Evolutionary conservation across 148 eudicot genomes (phyloP).

Genomic region (Persicaria tinctoria): DNA sequence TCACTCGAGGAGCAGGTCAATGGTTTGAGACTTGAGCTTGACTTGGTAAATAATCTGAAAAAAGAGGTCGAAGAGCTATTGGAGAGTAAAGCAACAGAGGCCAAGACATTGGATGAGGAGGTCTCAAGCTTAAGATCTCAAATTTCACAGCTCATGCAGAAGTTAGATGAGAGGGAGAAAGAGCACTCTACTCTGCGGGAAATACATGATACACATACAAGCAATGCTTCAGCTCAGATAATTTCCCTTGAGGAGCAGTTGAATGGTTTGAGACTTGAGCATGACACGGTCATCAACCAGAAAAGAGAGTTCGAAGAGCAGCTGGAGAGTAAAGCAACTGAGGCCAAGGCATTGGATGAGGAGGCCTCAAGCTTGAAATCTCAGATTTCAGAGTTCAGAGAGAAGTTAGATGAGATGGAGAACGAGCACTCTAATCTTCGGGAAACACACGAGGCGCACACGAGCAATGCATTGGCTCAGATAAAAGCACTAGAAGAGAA

Average conservation of each 20-base stretch:
- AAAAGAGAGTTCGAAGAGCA: conserved; percentile 35
- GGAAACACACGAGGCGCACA: conserved; percentile 25
- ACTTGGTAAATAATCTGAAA: conserved; percentile 29
- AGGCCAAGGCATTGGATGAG: neutral
- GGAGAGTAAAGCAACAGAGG: conserved; percentile 22
- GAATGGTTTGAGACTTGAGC: conserved; percentile 29
- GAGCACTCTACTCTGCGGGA: too few species aligned
- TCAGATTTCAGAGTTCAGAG: conserved; percentile 14
- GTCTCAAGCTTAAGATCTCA: conserved; percentile 6
- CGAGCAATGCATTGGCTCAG: neutral
- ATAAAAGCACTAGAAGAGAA: conserved; percentile 12
- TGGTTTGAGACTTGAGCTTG: conserved; percentile 37
- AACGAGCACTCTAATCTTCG: conserved; percentile 30
- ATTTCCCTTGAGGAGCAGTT: conserved; percentile 15
- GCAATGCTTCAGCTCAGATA: conserved; percentile 24
- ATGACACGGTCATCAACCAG: conserved; percentile 28
- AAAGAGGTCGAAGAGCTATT: conserved; percentile 32
- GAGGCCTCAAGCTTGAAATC: neutral
- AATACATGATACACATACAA: conserved; percentile 16
- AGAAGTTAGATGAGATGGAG: conserved; percentile 31
- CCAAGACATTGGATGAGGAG: neutral
- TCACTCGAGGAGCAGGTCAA: conserved; percentile 14
- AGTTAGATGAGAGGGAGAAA: conserved; percentile 6
- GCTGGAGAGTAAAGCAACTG: conserved; percentile 20
- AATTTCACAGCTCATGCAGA: conserved; percentile 7